Evolutionary conservation across 179 eudicot species (phyloP).

Genomic region (Beta lomatogona): DNA sequence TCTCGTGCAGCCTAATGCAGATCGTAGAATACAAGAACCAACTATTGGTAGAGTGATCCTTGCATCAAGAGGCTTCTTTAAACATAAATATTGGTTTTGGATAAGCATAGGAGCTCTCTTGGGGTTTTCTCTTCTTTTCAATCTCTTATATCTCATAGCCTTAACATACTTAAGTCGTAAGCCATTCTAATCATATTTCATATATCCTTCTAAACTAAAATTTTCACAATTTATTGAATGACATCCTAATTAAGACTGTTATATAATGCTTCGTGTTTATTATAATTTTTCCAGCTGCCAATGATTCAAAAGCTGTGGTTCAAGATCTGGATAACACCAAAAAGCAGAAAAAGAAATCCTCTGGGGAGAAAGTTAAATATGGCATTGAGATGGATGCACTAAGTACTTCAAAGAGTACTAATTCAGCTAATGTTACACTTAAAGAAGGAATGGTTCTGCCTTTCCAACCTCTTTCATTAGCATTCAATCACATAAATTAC

Average conservation of each 20-base stretch:
- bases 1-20: slow-evolving; percentile 50
- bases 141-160: slow-evolving; percentile 56
- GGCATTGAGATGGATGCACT: slow-evolving; percentile 3
- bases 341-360: background rate
- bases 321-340: slow-evolving; percentile 15
- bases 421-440: slow-evolving; percentile 16
- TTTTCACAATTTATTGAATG: too few relatives aligned
- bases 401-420: background rate
- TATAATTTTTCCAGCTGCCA: slow-evolving; percentile 10
- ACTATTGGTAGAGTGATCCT: slow-evolving; percentile 70
- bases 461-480: slow-evolving; percentile 69
- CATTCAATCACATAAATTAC: slow-evolving; percentile 72
- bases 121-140: slow-evolving; percentile 66
- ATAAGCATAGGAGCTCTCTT: slow-evolving; percentile 64
- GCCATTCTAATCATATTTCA: slow-evolving; percentile 22
- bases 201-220: background rate
- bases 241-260: too few relatives aligned
- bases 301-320: slow-evolving; percentile 15
- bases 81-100: slow-evolving; percentile 58
- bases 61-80: slow-evolving; percentile 58
- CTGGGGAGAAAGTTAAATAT: background rate
- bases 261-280: background rate
- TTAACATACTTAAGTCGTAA: slow-evolving; percentile 66
- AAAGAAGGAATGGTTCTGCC: slow-evolving; percentile 77
- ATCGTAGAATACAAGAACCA: slow-evolving; percentile 49